phyloP scores from a whole-genome alignment of 192 early-diverging fungal genomes.

The Geosiphon pyriformis region DNA sequence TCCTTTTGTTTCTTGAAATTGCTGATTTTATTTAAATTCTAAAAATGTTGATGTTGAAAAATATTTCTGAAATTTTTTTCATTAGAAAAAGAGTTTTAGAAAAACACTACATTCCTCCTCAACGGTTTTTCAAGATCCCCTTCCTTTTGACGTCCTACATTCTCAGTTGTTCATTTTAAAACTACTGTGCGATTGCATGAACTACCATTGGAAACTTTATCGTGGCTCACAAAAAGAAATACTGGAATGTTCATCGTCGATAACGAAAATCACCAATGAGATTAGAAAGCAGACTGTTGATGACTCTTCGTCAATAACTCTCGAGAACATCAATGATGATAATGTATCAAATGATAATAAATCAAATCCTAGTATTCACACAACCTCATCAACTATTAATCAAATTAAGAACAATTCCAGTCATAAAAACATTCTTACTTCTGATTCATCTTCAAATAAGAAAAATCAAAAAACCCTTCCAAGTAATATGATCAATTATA shows the following conservation, averaged over 20 bases:
- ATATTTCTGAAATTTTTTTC: background rate
- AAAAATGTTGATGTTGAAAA: no score
- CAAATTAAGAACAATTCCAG: constrained; percentile 38
- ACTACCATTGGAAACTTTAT: constrained; percentile 74
- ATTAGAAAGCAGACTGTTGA: background rate
- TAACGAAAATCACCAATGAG: background rate
- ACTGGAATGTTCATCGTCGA: background rate
- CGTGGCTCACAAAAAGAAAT: constrained; percentile 39
- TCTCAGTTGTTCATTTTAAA: constrained; percentile 79
- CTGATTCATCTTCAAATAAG: no score
- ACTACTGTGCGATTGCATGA: constrained; percentile 77
- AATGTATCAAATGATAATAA: background rate
- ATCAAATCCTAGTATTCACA: background rate
- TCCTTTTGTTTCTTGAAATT: no score
- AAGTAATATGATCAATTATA: background rate
- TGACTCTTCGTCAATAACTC: background rate
- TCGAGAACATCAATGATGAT: background rate
- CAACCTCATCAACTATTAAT: background rate
- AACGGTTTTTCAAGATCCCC: constrained; percentile 40
- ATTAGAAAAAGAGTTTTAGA: constrained; percentile 9
- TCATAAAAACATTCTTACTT: background rate
- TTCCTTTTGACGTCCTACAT: constrained; percentile 65
- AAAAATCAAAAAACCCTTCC: no score
- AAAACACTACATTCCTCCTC: no score
- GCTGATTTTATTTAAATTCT: no score